Percentiles rank a stretch among this genome's conserved stretches.
Evolutionary conservation across 2,329 filamentous ascomycete species (phyloP).

Genomic region (Penicillium sp.): DNA sequence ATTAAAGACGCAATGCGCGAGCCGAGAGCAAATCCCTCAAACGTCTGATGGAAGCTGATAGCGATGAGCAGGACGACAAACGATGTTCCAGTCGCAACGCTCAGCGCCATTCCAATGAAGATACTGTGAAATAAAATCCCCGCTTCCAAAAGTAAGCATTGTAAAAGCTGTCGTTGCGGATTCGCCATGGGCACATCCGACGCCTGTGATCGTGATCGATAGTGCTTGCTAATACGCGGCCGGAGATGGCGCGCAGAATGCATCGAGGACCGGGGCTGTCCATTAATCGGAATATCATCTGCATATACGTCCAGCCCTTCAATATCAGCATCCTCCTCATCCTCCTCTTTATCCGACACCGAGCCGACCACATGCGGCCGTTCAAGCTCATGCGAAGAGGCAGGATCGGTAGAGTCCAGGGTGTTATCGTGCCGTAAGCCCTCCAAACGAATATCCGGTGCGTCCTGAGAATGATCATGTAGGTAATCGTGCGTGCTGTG

Average conservation of each 20-base stretch:
- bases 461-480: constrained; percentile 23
- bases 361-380: constrained; percentile 23
- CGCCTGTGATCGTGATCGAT: too few species aligned
- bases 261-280: constrained; percentile 14
- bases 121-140: constrained; percentile 84
- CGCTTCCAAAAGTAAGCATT: constrained; percentile 79
- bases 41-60: constrained; percentile 84
- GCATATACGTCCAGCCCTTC: constrained; percentile 54
- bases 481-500: constrained; percentile 28
- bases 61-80: constrained; percentile 81
- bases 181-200: constrained; percentile 52
- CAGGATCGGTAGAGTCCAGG: constrained; percentile 5
- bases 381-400: constrained; percentile 23
- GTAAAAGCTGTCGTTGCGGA: constrained; percentile 70
- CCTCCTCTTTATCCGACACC: constrained; percentile 57
- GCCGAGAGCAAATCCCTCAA: constrained; percentile 84
- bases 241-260: constrained; percentile 17
- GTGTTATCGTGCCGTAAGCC: constrained; percentile 14
- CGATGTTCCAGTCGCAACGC: constrained; percentile 76
- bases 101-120: constrained; percentile 86
- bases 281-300: constrained; percentile 27
- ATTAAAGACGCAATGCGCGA: constrained; percentile 82
- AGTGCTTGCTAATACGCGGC: constrained; percentile 15
- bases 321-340: constrained; percentile 60
- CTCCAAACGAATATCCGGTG: constrained; percentile 27